These are phyloP conservation scores for Saccharum officinarum DNA, from an alignment of 176 grass and related monocot genomes.

Conservation along the genomic window DNA sequence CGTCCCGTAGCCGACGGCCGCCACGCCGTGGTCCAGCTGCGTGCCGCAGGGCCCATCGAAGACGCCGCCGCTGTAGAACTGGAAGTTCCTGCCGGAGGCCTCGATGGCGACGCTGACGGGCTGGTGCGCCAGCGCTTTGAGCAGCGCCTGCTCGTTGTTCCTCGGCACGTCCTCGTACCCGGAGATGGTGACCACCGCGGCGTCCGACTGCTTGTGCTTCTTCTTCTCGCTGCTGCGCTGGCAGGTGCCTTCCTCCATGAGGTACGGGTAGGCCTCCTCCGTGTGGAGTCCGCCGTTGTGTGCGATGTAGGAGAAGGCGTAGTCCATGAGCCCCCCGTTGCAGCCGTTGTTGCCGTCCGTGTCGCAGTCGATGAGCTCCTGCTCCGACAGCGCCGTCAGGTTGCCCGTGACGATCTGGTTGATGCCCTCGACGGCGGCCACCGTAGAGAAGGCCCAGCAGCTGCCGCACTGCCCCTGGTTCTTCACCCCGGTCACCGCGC, in stretches of 20 bases:
- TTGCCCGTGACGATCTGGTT: slow-evolving; percentile 19
- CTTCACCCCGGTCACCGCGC: slow-evolving; percentile 71
- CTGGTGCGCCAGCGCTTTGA: slow-evolving; percentile 63
- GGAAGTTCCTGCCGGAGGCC: slow-evolving; percentile 1
- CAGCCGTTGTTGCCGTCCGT: slow-evolving; percentile 64
- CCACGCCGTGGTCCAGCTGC: neutral
- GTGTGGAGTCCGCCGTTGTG: slow-evolving; percentile 56
- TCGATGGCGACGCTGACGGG: slow-evolving; percentile 10
- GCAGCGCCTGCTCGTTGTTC: slow-evolving; percentile 57
- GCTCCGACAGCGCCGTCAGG: slow-evolving; percentile 27
- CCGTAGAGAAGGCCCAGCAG: slow-evolving; percentile 94
- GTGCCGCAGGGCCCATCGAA: slow-evolving; percentile 11
- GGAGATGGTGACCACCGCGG: slow-evolving; percentile 35
- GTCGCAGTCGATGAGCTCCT: slow-evolving; percentile 79
- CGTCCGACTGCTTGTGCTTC: no score
- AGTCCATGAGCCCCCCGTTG: slow-evolving; percentile 64
- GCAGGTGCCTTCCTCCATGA: slow-evolving; percentile 79
- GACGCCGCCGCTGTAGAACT: neutral
- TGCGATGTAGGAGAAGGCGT: slow-evolving; percentile 72
- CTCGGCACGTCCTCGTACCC: slow-evolving; percentile 71
- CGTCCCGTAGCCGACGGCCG: neutral
- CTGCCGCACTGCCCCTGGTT: slow-evolving; percentile 93
- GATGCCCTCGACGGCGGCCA: slow-evolving; percentile 35
- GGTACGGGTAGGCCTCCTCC: slow-evolving; percentile 79
- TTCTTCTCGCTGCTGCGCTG: neutral